Percentiles rank a stretch among this genome's conserved stretches.
Evolutionary conservation across 441 rosid genomes (phyloP).

Genomic region (Euphorbia schlechtendalii): DNA sequence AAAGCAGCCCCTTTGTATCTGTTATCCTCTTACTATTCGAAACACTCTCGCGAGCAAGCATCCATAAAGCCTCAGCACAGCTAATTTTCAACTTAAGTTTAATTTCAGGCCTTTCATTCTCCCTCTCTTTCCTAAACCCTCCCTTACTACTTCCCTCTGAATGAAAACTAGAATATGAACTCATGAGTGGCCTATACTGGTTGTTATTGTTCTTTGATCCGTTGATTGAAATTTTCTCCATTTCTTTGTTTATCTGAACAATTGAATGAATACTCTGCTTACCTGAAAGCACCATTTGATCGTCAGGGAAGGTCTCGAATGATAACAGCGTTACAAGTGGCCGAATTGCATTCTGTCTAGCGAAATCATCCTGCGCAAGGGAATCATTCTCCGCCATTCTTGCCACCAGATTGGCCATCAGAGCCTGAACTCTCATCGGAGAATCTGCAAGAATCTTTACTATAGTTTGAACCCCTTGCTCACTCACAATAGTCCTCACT

Average conservation of each 20-base stretch:
- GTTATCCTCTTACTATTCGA: conserved; percentile 42
- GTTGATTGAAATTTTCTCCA: conserved; percentile 18
- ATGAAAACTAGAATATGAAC: conserved; percentile 29
- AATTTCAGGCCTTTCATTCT: conserved; percentile 34
- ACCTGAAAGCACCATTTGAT: conserved; percentile 20
- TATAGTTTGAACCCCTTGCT: conserved; percentile 37
- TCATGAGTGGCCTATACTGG: conserved; percentile 15
- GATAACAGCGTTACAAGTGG: conserved; percentile 47
- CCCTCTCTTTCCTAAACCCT: conserved; percentile 42
- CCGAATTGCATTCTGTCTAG: conserved; percentile 44
- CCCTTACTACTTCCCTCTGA: conserved; percentile 35
- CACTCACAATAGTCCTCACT: conserved; percentile 32
- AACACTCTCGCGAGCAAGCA: conserved; percentile 38
- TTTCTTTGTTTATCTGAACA: conserved; percentile 48
- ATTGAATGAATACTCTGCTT: conserved; percentile 47
- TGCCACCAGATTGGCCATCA: conserved; percentile 41
- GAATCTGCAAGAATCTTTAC: conserved; percentile 46
- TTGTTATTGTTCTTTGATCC: conserved; percentile 10
- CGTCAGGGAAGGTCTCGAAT: conserved; percentile 37
- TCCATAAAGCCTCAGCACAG: conserved; percentile 56
- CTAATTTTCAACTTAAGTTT: conserved; percentile 36
- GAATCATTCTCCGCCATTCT: conserved; percentile 43
- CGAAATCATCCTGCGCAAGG: conserved; percentile 46
- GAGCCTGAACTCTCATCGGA: conserved; percentile 37
- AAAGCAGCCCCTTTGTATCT: conserved; percentile 53